Percentiles rank a stretch among this genome's conserved stretches.
Conservation (phyloP, 768 basidiomycete genomes). For the Amanita jacksonii region DNA sequence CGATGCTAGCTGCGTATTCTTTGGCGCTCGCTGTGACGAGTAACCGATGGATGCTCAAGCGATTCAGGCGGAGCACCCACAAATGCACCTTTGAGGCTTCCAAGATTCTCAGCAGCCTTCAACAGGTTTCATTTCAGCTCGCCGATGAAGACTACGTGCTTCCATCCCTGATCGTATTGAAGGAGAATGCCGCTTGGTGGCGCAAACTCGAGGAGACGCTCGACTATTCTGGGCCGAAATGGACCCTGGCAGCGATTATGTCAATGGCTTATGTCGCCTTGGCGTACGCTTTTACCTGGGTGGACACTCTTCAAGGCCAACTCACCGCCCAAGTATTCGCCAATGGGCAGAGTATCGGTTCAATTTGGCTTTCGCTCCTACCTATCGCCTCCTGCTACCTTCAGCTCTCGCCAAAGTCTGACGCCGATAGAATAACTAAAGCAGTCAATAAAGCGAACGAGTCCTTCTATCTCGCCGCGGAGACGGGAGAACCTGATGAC, state of each 20-base stretch:
- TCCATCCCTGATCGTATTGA: conserved; percentile 27
- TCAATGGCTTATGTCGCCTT: conserved; percentile 32
- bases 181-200: conserved; percentile 32
- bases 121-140: conserved; percentile 28
- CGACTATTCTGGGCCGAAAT: conserved; percentile 25
- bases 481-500: background rate
- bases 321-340: conserved; percentile 16
- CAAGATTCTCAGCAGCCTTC: conserved; percentile 24
- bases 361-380: conserved; percentile 35
- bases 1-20: conserved; percentile 31
- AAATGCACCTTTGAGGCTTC: conserved; percentile 20
- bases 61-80: conserved; percentile 16
- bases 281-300: conserved; percentile 27
- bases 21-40: conserved; percentile 23
- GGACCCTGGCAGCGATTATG: conserved; percentile 29
- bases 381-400: conserved; percentile 35
- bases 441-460: conserved; percentile 24
- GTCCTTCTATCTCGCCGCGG: conserved; percentile 20
- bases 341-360: conserved; percentile 31
- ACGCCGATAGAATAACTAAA: conserved; percentile 19
- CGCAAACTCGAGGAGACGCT: conserved; percentile 18
- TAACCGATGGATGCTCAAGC: conserved; percentile 23
- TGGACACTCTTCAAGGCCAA: conserved; percentile 17
- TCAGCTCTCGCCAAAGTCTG: conserved; percentile 32
- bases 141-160: conserved; percentile 18